Evolutionary conservation across 129 eudicot genomes (phyloP).

Genomic region (Glebionis coronaria): DNA sequence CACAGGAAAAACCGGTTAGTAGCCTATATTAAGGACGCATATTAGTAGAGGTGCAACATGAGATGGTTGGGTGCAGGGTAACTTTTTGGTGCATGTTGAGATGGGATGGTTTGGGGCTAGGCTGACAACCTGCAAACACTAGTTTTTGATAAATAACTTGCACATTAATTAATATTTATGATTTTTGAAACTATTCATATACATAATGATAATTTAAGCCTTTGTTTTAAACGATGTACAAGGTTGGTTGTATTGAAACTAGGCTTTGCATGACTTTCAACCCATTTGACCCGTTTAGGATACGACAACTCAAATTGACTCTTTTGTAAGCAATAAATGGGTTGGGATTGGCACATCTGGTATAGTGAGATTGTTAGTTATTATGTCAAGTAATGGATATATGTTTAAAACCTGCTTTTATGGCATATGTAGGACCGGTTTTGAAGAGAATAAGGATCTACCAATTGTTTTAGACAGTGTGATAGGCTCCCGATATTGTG

Average conservation of each 20-base stretch:
- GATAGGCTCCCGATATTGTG: constrained; percentile 69
- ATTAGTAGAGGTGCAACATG: constrained; percentile 9
- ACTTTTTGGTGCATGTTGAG: neutral
- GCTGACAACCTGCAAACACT: neutral
- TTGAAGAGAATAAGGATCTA: constrained; percentile 90
- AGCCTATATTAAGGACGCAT: neutral
- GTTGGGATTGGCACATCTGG: neutral
- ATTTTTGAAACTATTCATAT: no score
- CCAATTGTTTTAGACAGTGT: constrained; percentile 71
- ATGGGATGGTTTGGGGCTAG: constrained; percentile 3
- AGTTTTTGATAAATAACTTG: neutral
- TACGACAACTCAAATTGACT: neutral
- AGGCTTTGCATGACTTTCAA: neutral
- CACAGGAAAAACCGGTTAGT: constrained; percentile 90
- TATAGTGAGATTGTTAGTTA: neutral
- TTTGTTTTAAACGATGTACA: no score
- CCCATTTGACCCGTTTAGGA: constrained; percentile 1
- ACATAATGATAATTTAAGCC: neutral
- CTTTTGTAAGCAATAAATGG: neutral
- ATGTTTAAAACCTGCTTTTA: constrained; percentile 19
- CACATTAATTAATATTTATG: no score
- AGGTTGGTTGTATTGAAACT: neutral
- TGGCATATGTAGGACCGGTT: constrained; percentile 82
- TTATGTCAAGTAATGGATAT: constrained; percentile 2
- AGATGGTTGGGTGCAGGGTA: neutral